Evolutionary conservation across 23 red algal genomes (phyloP), one percentile per base, ranked within the genome.

Genomic region (Gracilaria gracilis): DNA sequence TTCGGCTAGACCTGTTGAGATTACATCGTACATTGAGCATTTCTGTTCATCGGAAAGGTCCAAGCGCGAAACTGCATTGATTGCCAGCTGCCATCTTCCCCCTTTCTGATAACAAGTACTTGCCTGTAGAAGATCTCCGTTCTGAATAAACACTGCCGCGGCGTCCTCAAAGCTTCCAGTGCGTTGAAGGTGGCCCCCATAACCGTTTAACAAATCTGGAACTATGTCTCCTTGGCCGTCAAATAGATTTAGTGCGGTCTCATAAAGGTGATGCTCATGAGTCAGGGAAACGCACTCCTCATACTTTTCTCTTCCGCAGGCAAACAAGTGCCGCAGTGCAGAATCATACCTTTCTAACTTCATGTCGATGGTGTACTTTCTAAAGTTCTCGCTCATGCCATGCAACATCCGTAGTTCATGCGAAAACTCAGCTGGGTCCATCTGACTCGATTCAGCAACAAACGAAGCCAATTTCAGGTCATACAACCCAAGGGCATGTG

Each of bases 361-460:
- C 61, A 81, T 78, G 64, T 97, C 95, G 38, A 97, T 97, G 20
- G 61, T 82, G 57, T 86, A 97, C 47, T 84, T 85, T 13, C 84
- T 75, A 40, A 75, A 57, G 31, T 58, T 80, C 65, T 67, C 82
- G 33, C 33, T 34, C 82, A 97, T 57, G 9, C 31, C 47, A 39
- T 82, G 59, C 40, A 97, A 88, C 28, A 36, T 9, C 25, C 89
- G 25, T 35, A 97, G 34, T 57, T 93, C 80, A n/a, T 75, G 15
- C 7, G 75, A 32, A 59, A 89, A 86, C 32, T 90, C 82, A 25
- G 79, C 74, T 11, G 89, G 95, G 74, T 97, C 86, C 83, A 97
- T 72, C 32, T 88, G 90, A 32, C 89, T 86, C 9, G 74, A 49
- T 55, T 78, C 36, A 1, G 89, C 95, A 21, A 96, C 78, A 48